phyloP scores from a whole-genome alignment of 202 grass and related monocot genomes.

The Hordeum pubiflorum region DNA sequence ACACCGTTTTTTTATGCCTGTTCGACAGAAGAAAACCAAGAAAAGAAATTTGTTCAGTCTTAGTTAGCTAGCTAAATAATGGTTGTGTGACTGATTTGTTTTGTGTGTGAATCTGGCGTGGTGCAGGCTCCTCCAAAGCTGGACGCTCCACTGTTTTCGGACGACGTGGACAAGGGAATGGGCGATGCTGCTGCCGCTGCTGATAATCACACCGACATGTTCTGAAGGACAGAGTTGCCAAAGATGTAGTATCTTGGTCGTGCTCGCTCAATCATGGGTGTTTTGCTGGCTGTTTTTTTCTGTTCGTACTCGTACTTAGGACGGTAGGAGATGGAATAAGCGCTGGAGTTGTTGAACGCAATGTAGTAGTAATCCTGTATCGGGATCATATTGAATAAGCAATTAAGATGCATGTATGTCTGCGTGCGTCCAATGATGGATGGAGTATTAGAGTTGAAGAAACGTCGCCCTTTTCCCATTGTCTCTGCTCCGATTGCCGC shows the following conservation, averaged over 20 bases:
- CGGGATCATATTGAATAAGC: background rate
- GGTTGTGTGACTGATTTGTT: background rate
- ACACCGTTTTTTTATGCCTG: background rate
- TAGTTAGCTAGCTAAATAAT: no score
- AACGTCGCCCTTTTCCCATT: no score
- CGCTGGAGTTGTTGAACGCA: background rate
- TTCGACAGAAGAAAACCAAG: background rate
- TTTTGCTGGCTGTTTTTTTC: background rate
- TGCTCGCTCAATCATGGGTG: background rate
- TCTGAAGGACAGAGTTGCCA: constrained; percentile 21
- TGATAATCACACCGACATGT: constrained; percentile 36
- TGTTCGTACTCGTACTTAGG: background rate
- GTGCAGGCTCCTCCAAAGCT: constrained; percentile 49
- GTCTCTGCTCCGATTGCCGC: no score
- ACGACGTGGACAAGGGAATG: constrained; percentile 12
- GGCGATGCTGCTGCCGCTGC: background rate
- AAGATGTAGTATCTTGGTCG: background rate
- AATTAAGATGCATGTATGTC: background rate
- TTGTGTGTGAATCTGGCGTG: background rate
- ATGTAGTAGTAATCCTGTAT: background rate
- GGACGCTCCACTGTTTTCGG: constrained; percentile 35
- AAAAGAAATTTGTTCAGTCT: background rate
- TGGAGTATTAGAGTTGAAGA: background rate
- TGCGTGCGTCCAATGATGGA: background rate
- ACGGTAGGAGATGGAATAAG: background rate